Percentiles rank a stretch among this genome's conserved stretches.
Conservation (phyloP, 106 monocot genomes). For the Allium sativum region DNA sequence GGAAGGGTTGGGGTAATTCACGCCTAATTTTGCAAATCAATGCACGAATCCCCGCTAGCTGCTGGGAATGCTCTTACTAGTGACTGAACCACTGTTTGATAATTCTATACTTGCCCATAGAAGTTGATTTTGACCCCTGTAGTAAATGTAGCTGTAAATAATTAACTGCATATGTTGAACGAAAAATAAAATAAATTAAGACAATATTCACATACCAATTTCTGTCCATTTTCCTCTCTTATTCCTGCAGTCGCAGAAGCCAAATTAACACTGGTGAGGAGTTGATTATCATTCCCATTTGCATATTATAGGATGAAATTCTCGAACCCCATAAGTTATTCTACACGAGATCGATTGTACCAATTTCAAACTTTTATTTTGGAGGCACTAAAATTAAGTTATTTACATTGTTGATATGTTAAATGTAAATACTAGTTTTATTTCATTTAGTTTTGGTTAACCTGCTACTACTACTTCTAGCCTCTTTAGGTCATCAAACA, state of each 20-base stretch:
- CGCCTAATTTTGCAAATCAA: too few species aligned
- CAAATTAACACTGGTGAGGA: conserved; percentile 70
- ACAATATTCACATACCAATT: conserved; percentile 35
- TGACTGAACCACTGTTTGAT: conserved; percentile 42
- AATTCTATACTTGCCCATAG: conserved; percentile 58
- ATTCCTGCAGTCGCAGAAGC: conserved; percentile 95
- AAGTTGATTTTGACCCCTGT: conserved; percentile 67
- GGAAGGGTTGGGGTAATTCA: too few species aligned
- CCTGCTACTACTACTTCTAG: too few species aligned
- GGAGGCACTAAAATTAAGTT: not conserved
- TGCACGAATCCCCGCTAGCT: too few species aligned
- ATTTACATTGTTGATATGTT: not conserved
- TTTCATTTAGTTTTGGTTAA: too few species aligned
- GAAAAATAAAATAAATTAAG: not conserved
- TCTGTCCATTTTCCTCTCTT: conserved; percentile 73
- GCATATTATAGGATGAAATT: conserved; percentile 67
- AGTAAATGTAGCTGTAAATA: not conserved
- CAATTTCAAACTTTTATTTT: not conserved
- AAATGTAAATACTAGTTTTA: not conserved
- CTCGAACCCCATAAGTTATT: conserved; percentile 58
- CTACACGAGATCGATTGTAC: conserved; percentile 12
- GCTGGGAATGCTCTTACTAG: too few species aligned
- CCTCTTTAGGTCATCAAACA: too few species aligned
- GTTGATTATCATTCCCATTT: conserved; percentile 20
- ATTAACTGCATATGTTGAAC: not conserved